Evolutionary conservation across 805 yeast genomes (phyloP), one percentile per base, ranked within the genome.

Genomic region (Saturnispora hagleri): DNA sequence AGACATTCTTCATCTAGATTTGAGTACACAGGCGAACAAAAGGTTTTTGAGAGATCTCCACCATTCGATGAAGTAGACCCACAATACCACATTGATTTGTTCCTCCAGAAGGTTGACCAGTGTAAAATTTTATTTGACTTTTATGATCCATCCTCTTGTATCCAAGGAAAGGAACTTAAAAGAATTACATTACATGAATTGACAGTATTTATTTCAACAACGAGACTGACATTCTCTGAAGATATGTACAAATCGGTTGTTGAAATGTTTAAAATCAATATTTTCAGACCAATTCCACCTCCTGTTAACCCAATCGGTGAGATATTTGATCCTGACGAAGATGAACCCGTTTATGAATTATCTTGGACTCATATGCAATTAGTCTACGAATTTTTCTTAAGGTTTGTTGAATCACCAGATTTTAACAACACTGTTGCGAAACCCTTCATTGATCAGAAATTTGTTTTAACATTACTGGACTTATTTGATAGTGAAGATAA

Each of bases 361-460:
- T 90, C 97, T 9, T 93, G 99, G 99, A 96, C 98, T 12, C 99
- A 93, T 67, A 93, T 93, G 98, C 95, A 89, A 69, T 79, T 89
- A 43, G 95, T 90, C 33, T 93, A 93, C 71, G 98, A 93, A 68
- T 89, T 93, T 62, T 91, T 93, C 65, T 72, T 93, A 54, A 75
- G 96, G 62, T 91, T 93, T 69, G 84, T 93, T 50, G 98, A 93
- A 70, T 82, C 91, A 57, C 95, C 96, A 2, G 97, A 90, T 69
- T 91, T 93, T 68, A 87, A 88, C 64, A 96, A 90, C 64, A 89
- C 89, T 50, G 73, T 86, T 46, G 99, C 99, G 31, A 90, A 90
- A 68, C 93, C 87, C 62, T 90, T 81, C 65, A 89, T 93, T 58
- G 98, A 93, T 69, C 97, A 90, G 64, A 82, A 81, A 50, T 93